phyloP scores from a whole-genome alignment of 371 early-diverging fungal genomes.

The Actinomortierella ambigua region DNA sequence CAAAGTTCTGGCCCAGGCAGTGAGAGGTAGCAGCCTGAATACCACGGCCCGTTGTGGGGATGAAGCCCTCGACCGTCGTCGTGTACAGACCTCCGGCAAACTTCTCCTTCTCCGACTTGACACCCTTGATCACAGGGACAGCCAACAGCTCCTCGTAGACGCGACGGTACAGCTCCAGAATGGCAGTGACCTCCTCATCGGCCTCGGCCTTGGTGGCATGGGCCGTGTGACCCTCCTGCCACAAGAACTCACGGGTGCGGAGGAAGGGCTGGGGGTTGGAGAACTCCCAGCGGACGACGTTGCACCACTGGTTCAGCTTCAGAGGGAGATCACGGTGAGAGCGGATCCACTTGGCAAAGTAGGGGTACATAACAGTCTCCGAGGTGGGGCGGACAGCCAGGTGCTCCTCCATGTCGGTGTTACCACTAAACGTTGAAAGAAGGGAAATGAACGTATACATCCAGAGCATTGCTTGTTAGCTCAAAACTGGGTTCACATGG shows the following conservation, averaged over 20 bases:
- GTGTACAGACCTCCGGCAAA: slow-evolving; percentile 99
- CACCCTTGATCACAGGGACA: slow-evolving; percentile 98
- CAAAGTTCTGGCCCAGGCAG: slow-evolving; percentile 99
- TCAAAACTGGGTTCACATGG: no score
- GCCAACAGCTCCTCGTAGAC: slow-evolving; percentile 99
- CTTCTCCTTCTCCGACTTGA: slow-evolving; percentile 99
- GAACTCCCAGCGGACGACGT: slow-evolving; percentile 99
- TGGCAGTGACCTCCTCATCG: slow-evolving; percentile 90
- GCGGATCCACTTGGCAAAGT: slow-evolving; percentile 98
- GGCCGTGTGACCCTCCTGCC: slow-evolving; percentile 99
- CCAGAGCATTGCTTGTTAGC: no score
- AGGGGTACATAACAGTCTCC: slow-evolving; percentile 99
- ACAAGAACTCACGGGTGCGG: slow-evolving; percentile 99
- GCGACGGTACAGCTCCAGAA: slow-evolving; percentile 95
- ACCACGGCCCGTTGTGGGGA: slow-evolving; percentile 98
- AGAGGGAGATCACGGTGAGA: slow-evolving; percentile 99
- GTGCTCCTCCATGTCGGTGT: slow-evolving; percentile 93
- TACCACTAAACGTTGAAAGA: slow-evolving; percentile 65
- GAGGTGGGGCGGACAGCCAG: slow-evolving; percentile 99
- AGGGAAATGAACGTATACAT: no score
- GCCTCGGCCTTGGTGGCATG: slow-evolving; percentile 93
- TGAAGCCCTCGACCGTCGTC: slow-evolving; percentile 98
- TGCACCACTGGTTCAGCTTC: slow-evolving; percentile 99
- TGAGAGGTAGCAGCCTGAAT: slow-evolving; percentile 99
- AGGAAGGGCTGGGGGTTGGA: slow-evolving; percentile 99